Evolutionary conservation across 1,284 basidiomycete species (phyloP).

Genomic region (Fomitopsis betulina): DNA sequence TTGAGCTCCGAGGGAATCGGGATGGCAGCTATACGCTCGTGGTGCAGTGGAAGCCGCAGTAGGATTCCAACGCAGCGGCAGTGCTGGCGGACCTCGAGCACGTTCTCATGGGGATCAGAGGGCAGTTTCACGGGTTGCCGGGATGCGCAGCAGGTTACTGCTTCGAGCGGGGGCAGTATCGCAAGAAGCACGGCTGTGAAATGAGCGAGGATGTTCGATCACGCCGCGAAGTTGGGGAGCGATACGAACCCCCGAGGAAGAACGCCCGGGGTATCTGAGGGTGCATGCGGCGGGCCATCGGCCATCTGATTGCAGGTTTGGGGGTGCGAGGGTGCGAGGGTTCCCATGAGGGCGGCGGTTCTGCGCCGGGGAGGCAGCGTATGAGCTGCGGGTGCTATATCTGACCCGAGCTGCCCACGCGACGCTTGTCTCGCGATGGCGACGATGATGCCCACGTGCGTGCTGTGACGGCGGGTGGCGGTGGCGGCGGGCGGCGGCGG

Average conservation of each 20-base stretch:
- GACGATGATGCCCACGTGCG: background rate
- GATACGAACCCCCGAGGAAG: background rate
- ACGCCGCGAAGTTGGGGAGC: background rate
- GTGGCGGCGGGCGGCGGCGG: background rate
- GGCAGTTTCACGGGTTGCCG: background rate
- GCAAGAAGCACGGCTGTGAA: background rate
- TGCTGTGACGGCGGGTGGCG: background rate
- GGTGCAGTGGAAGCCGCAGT: background rate
- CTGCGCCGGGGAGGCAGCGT: background rate
- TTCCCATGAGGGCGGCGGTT: background rate
- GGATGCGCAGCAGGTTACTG: background rate
- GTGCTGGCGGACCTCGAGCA: background rate
- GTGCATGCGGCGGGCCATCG: background rate
- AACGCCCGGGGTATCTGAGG: background rate
- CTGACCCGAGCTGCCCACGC: background rate
- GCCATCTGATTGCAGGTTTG: background rate
- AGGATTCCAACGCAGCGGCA: background rate
- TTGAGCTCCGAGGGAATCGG: background rate
- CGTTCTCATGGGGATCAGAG: background rate
- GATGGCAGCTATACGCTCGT: background rate
- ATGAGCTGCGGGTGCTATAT: background rate
- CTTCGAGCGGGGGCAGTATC: background rate
- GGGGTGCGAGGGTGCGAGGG: background rate
- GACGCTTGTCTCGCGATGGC: constrained; percentile 1
- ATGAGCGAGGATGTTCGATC: background rate